These are phyloP conservation scores for Zopfia rhizophila DNA, from an alignment of 2,329 filamentous ascomycete species.

Conservation along the genomic window DNA sequence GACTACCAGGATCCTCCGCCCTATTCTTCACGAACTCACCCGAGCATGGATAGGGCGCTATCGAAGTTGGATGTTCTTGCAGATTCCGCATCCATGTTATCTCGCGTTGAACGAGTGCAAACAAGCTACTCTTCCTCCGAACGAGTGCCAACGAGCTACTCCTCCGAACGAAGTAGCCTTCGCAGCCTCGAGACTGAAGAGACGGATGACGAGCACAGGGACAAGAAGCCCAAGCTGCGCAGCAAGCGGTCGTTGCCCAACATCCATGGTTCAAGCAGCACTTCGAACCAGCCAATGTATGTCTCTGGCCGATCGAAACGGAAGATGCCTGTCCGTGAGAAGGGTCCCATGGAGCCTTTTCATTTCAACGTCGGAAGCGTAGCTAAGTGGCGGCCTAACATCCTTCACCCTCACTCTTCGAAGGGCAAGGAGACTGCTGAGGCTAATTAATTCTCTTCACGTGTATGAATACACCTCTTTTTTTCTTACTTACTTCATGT, in stretches of 20 bases:
- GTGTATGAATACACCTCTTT: conserved; percentile 10
- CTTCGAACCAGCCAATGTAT: conserved; percentile 46
- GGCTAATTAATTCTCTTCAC: conserved; percentile 11
- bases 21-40: conserved; percentile 54
- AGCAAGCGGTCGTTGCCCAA: conserved; percentile 48
- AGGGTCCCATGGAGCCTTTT: conserved; percentile 50
- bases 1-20: conserved; percentile 55
- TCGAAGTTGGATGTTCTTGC: conserved; percentile 52
- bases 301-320: conserved; percentile 54
- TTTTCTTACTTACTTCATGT: conserved; percentile 10
- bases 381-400: conserved; percentile 43
- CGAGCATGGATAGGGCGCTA: conserved; percentile 43
- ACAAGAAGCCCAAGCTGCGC: conserved; percentile 54
- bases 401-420: conserved; percentile 46
- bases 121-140: conserved; percentile 17
- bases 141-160: conserved; percentile 34
- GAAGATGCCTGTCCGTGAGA: conserved; percentile 53
- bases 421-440: conserved; percentile 47
- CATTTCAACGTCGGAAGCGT: conserved; percentile 52
- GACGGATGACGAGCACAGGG: conserved; percentile 51
- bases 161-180: conserved; percentile 48
- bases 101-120: conserved; percentile 43
- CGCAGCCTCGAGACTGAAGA: conserved; percentile 50
- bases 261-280: conserved; percentile 34
- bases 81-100: conserved; percentile 49